Percentiles rank a stretch among this genome's conserved stretches.
phyloP scores from a whole-genome alignment of 139 green algal species.

The Chlamydomonas applanata region DNA sequence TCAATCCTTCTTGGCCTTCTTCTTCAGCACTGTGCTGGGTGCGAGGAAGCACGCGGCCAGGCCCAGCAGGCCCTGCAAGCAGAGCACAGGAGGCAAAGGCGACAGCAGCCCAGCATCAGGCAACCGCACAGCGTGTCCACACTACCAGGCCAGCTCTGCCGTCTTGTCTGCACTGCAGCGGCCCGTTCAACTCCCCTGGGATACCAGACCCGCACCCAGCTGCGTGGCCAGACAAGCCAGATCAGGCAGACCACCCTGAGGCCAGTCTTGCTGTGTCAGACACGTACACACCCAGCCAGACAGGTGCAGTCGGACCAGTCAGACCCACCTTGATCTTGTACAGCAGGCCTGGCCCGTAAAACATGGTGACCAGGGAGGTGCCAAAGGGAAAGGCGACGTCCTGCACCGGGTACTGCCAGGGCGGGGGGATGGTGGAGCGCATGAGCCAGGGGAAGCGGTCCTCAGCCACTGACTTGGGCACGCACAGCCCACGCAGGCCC shows the following conservation, averaged over 20 bases:
- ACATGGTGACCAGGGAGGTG: constrained; percentile 78
- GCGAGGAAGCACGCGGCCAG: constrained; percentile 28
- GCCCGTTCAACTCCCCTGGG: no score
- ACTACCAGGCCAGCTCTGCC: not conserved
- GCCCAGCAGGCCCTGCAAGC: constrained; percentile 20
- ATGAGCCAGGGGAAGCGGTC: constrained; percentile 81
- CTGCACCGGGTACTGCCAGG: constrained; percentile 78
- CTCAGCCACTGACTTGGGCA: constrained; percentile 82
- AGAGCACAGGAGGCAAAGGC: no score
- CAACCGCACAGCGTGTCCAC: not conserved
- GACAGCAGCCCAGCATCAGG: not conserved
- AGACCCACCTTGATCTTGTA: constrained; percentile 22
- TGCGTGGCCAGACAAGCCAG: no score
- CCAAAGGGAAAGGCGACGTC: constrained; percentile 73
- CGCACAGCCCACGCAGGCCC: constrained; percentile 87
- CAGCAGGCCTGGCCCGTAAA: constrained; percentile 69
- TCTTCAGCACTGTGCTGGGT: constrained; percentile 13
- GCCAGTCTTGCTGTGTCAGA: not conserved
- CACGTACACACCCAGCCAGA: not conserved
- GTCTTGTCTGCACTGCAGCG: no score
- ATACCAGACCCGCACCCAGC: no score
- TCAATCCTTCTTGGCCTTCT: constrained; percentile 7
- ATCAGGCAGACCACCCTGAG: no score
- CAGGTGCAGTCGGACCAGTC: not conserved
- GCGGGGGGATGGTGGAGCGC: constrained; percentile 84